Evolutionary conservation across 305 asterid genomes (phyloP).

Genomic region (Ruellia speciosa): DNA sequence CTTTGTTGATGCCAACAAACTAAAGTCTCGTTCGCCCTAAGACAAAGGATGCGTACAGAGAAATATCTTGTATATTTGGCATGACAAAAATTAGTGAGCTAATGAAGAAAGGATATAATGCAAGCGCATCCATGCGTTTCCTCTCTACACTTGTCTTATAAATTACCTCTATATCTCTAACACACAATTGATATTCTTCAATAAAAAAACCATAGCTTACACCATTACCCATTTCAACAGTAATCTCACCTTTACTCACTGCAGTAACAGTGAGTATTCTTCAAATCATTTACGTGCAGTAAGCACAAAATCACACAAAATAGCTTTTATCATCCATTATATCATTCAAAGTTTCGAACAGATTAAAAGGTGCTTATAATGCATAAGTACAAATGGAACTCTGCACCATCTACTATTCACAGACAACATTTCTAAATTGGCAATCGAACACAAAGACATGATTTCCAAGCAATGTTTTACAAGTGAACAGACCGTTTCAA

Average conservation of each 20-base stretch:
- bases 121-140: too few species aligned
- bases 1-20: too few species aligned
- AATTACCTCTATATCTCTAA: too few species aligned
- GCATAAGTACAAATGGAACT: not conserved
- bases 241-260: not conserved
- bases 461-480: not conserved
- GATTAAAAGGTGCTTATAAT: not conserved
- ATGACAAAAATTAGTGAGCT: not conserved
- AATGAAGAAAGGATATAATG: not conserved
- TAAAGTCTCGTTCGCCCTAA: not conserved
- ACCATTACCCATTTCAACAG: not conserved
- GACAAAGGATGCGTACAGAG: not conserved
- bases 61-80: not conserved
- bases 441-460: too few species aligned
- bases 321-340: too few species aligned
- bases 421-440: too few species aligned
- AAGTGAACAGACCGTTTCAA: constrained; percentile 69
- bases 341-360: not conserved
- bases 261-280: not conserved
- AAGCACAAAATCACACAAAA: not conserved
- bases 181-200: too few species aligned
- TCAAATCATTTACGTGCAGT: not conserved
- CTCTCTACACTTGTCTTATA: too few species aligned
- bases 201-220: too few species aligned
- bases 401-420: too few species aligned